Conservation (phyloP, 306 rosid species). For the Gastrolobium villosum region DNA sequence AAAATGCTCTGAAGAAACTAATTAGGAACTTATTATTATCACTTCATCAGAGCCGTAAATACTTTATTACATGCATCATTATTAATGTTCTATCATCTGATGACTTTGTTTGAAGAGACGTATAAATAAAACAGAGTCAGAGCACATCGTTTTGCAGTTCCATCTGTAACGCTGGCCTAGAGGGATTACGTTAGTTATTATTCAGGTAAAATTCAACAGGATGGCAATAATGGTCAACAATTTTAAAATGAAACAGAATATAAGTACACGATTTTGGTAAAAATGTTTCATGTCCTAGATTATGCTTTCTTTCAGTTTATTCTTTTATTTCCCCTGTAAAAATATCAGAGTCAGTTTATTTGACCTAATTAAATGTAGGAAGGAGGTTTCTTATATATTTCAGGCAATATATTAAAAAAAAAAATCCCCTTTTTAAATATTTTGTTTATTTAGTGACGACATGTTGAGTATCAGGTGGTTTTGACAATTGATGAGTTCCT, state of each 20-base stretch:
- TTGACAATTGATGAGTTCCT: background rate
- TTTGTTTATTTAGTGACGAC: background rate
- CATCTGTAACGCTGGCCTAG: constrained; percentile 9
- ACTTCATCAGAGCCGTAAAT: background rate
- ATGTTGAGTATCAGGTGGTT: background rate
- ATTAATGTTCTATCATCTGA: constrained; percentile 1
- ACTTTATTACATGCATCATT: background rate
- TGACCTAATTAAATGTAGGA: background rate
- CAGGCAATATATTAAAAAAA: background rate
- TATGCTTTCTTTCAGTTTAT: background rate
- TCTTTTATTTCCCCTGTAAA: background rate
- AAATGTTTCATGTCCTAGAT: background rate
- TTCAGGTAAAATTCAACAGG: constrained; percentile 15
- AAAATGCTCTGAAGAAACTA: background rate
- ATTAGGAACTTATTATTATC: background rate
- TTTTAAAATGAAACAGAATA: background rate
- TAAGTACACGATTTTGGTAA: constrained; percentile 1
- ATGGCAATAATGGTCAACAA: background rate
- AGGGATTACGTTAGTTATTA: background rate
- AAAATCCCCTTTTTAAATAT: background rate
- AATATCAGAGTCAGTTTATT: background rate
- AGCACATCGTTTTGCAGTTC: background rate
- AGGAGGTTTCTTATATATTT: background rate
- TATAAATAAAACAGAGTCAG: background rate
- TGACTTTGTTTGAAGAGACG: background rate